A percentile compares a stretch with the other conserved stretches of the same genome.
These are phyloP conservation scores for Sphagnum contortum DNA, from an alignment of 225 moss, liverwort and hornwort genomes.

Conservation along the genomic window DNA sequence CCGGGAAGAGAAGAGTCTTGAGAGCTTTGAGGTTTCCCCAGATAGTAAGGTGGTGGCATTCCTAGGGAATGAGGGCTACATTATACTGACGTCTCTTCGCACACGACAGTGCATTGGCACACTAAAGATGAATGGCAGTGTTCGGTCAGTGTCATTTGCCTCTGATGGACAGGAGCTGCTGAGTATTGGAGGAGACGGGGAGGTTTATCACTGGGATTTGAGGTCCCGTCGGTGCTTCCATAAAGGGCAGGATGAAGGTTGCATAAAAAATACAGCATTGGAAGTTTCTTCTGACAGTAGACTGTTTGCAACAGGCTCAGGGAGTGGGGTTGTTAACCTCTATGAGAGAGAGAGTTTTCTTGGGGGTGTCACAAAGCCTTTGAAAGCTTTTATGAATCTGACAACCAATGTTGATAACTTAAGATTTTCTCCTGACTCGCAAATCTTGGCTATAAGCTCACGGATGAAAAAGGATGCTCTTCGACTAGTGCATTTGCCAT, in stretches of 20 bases:
- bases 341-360: constrained; percentile 69
- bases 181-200: constrained; percentile 77
- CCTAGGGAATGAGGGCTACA: constrained; percentile 78
- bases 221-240: constrained; percentile 81
- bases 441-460: constrained; percentile 82
- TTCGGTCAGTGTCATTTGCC: constrained; percentile 61
- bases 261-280: constrained; percentile 54
- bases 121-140: constrained; percentile 90
- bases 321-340: constrained; percentile 81
- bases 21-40: constrained; percentile 73
- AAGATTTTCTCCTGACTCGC: constrained; percentile 71
- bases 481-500: constrained; percentile 82
- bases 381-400: constrained; percentile 73
- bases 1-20: constrained; percentile 75
- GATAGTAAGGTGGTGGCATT: constrained; percentile 80
- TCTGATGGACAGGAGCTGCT: constrained; percentile 65
- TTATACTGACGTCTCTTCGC: constrained; percentile 67
- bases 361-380: constrained; percentile 64
- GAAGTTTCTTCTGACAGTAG: constrained; percentile 59
- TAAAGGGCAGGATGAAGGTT: constrained; percentile 75
- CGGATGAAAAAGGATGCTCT: constrained; percentile 79
- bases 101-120: constrained; percentile 76
- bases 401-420: constrained; percentile 68
- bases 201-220: constrained; percentile 91
- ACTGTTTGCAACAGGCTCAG: constrained; percentile 82